phyloP scores from a whole-genome alignment of 1,284 basidiomycete species.

The Ganoderma multipileum region DNA sequence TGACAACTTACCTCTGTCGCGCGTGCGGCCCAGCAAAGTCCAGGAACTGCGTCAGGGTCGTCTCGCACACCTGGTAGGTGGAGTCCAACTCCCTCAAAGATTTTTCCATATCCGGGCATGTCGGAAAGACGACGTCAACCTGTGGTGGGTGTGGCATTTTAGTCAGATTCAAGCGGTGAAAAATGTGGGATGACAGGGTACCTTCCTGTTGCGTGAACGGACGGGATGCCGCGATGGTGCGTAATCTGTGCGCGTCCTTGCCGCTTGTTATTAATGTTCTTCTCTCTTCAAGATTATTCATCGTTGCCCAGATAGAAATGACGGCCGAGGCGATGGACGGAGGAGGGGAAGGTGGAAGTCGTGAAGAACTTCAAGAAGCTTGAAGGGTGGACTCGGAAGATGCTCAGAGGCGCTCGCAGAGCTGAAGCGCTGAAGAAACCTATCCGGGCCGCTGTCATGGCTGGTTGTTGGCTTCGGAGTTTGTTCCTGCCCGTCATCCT shows the following conservation, averaged over 20 bases:
- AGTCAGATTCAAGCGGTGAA: neutral
- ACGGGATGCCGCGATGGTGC: conserved; percentile 17
- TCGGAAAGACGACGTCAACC: conserved; percentile 64
- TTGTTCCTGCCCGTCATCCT: neutral
- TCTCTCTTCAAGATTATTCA: conserved; percentile 4
- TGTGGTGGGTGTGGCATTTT: conserved; percentile 33
- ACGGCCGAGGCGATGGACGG: neutral
- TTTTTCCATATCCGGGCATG: conserved; percentile 43
- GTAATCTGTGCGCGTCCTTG: neutral
- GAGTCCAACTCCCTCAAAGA: conserved; percentile 48
- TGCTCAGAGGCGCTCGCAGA: neutral
- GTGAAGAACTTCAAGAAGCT: neutral
- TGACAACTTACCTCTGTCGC: conserved; percentile 23
- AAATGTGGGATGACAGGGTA: neutral
- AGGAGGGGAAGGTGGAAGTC: neutral
- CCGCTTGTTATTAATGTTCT: conserved; percentile 1
- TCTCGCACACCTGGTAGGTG: conserved; percentile 49
- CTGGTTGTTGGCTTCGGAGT: neutral
- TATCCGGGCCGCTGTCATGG: too few relatives aligned
- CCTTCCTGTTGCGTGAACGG: conserved; percentile 30
- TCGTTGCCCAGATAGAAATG: neutral
- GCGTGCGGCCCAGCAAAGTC: conserved; percentile 39
- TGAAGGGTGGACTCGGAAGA: neutral
- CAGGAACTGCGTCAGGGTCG: conserved; percentile 50
- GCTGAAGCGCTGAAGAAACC: neutral